Percentiles rank a stretch among this genome's conserved stretches.
Evolutionary conservation across 495 filamentous ascomycete species (phyloP).

Genomic region (Massariosphaeria phaeospora): DNA sequence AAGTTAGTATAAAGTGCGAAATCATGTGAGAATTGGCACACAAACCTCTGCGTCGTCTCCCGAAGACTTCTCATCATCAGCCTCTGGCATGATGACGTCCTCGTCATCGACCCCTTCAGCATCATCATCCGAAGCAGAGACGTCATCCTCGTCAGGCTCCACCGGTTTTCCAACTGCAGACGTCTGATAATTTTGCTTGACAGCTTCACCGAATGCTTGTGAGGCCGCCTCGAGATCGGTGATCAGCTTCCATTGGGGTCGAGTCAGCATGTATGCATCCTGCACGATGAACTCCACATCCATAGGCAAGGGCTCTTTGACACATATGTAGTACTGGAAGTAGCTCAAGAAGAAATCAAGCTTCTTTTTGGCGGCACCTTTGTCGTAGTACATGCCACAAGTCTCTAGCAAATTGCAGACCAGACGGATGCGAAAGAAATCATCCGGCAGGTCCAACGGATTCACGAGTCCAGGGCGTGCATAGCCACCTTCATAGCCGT

Average conservation of each 20-base stretch:
- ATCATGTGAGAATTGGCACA: not conserved
- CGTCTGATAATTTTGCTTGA: slow-evolving; percentile 81
- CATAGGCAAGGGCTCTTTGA: slow-evolving; percentile 92
- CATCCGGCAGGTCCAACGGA: slow-evolving; percentile 79
- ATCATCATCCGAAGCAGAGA: slow-evolving; percentile 41
- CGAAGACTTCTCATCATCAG: slow-evolving; percentile 55
- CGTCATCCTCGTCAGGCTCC: slow-evolving; percentile 55
- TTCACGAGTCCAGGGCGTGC: slow-evolving; percentile 71
- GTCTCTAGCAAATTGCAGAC: slow-evolving; percentile 88
- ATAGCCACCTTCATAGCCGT: slow-evolving; percentile 79
- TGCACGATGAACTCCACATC: slow-evolving; percentile 96
- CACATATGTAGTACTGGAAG: slow-evolving; percentile 93
- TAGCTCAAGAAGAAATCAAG: slow-evolving; percentile 97
- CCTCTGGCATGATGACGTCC: slow-evolving; percentile 46
- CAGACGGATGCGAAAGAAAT: slow-evolving; percentile 90
- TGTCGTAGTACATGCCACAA: slow-evolving; percentile 93
- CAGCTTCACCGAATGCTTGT: slow-evolving; percentile 76
- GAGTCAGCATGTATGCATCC: slow-evolving; percentile 75
- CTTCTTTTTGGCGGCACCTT: slow-evolving; percentile 90
- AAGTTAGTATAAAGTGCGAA: slow-evolving; percentile 5
- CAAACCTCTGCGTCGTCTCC: slow-evolving; percentile 56
- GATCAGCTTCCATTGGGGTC: slow-evolving; percentile 88
- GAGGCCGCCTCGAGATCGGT: slow-evolving; percentile 77
- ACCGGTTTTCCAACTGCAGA: slow-evolving; percentile 53
- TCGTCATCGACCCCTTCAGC: slow-evolving; percentile 42